Evolutionary conservation across 2,329 filamentous ascomycete species (phyloP), one percentile per base, ranked within the genome.

Genomic region (Xylariaceae sp.): DNA sequence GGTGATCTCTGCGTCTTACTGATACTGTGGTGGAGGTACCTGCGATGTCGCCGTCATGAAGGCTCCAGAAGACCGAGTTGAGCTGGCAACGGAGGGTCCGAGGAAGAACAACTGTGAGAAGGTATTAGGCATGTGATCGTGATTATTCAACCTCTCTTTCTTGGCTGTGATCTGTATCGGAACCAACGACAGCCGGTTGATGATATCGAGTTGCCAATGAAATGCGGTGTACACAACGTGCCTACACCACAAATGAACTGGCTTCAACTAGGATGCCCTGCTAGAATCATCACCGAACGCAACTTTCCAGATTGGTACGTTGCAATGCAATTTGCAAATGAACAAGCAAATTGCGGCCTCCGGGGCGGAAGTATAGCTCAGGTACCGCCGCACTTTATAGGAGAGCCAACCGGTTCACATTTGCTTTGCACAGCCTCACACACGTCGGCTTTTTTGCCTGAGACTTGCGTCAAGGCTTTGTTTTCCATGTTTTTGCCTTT

Each of bases 341-440:
- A 18, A 34, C 42, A 37, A 37, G 12, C 36, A 52, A 43, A 53
- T 42, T 47, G 41, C 47, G 56, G 54, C 54, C 56, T 58, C 54
- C 54, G 26, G 18, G 26, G 8, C 5, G 26, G 26, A 26, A 5
- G 26, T 26, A 26, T 26, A 5, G 26, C 5, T 4, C 26, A 26
- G 26, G 26, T 26, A 26, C 22, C 22, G 18, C 39, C 39, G 39
- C 18, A 22, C 12, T 41, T 41, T 40, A 18, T 19, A 18, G n/a
- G n/a, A 10, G 9, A 40, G 18, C 16, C n/a, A 26, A 26, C 26
- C 26, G 8, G 26, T 36, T 34, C 6, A 15, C 12, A 32, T 34
- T n/a, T 37, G 10, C 16, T 18, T 8, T 29, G 41, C 56, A 58
- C 50, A 58, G 56, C 56, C 56, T 58, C 56, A 53, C 47, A 51